A percentile compares a stretch with the other conserved stretches of the same genome.
Conservation (phyloP, 2,329 filamentous ascomycete species). For the Scytalidium sp. region DNA sequence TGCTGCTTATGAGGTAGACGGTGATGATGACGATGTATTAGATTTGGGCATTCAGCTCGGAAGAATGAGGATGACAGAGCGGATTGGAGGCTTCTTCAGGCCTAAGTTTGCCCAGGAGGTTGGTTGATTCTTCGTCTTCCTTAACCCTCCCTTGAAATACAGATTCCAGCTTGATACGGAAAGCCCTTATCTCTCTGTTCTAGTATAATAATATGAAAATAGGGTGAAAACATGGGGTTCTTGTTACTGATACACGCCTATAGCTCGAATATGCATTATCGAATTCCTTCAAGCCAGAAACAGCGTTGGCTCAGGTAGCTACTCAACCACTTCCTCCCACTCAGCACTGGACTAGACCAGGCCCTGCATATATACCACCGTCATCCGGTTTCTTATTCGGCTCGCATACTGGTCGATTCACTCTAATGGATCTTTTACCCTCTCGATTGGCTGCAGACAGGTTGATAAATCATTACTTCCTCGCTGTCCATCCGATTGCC, state of each 20-base stretch:
- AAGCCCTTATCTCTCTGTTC: no score
- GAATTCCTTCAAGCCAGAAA: neutral
- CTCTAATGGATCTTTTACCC: constrained; percentile 60
- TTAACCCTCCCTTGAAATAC: no score
- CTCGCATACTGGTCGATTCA: constrained; percentile 40
- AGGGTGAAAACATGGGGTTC: neutral
- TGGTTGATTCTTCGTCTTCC: constrained; percentile 39
- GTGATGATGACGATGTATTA: constrained; percentile 62
- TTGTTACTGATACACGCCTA: neutral
- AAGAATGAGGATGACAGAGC: constrained; percentile 70
- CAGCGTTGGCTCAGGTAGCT: neutral
- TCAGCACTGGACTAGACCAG: constrained; percentile 59
- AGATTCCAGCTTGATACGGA: no score
- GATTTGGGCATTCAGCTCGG: constrained; percentile 72
- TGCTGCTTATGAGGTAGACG: constrained; percentile 64
- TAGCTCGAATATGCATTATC: constrained; percentile 3
- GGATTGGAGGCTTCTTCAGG: constrained; percentile 69
- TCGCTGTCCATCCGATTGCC: constrained; percentile 65
- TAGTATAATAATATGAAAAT: neutral
- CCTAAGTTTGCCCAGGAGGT: constrained; percentile 71
- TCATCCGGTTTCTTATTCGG: constrained; percentile 66
- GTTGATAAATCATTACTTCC: constrained; percentile 65
- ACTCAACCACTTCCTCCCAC: constrained; percentile 18
- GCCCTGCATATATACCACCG: constrained; percentile 64
- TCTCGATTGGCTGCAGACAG: constrained; percentile 54